These are phyloP conservation scores for Beverwykella pulmonaria DNA, from an alignment of 495 filamentous ascomycete species.

Conservation along the genomic window DNA sequence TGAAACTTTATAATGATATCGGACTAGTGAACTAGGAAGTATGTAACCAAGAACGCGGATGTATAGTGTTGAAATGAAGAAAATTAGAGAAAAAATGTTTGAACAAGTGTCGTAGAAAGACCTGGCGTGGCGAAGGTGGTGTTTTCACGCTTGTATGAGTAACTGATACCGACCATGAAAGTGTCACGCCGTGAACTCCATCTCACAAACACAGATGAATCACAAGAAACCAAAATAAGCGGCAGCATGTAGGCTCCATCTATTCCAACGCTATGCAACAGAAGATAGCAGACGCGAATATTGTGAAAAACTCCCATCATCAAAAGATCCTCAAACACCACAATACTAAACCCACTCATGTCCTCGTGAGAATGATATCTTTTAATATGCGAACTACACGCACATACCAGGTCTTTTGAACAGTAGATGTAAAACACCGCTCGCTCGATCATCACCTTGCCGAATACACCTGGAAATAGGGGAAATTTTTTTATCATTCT, in stretches of 20 bases:
- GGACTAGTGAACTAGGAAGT: too few relatives aligned
- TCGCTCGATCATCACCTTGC: neutral
- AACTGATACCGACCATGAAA: neutral
- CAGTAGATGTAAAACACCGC: neutral
- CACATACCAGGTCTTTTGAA: slow-evolving; percentile 2
- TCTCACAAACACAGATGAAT: neutral
- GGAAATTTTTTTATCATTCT: neutral
- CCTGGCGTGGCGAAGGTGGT: too few relatives aligned
- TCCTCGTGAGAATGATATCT: slow-evolving; percentile 39
- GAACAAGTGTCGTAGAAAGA: too few relatives aligned
- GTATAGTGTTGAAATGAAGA: too few relatives aligned
- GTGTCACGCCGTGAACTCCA: neutral
- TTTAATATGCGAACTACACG: neutral
- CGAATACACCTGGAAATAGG: neutral
- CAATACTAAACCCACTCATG: slow-evolving; percentile 43
- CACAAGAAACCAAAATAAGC: too few relatives aligned
- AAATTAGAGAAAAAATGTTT: too few relatives aligned
- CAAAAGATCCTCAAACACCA: neutral
- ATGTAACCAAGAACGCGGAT: too few relatives aligned
- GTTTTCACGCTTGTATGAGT: too few relatives aligned
- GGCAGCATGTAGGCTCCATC: too few relatives aligned
- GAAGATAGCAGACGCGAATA: neutral
- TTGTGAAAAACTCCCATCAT: neutral
- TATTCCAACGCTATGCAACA: slow-evolving; percentile 34
- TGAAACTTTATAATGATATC: too few relatives aligned